phyloP scores from a whole-genome alignment of 306 rosid species.

The Geum urbanum region DNA sequence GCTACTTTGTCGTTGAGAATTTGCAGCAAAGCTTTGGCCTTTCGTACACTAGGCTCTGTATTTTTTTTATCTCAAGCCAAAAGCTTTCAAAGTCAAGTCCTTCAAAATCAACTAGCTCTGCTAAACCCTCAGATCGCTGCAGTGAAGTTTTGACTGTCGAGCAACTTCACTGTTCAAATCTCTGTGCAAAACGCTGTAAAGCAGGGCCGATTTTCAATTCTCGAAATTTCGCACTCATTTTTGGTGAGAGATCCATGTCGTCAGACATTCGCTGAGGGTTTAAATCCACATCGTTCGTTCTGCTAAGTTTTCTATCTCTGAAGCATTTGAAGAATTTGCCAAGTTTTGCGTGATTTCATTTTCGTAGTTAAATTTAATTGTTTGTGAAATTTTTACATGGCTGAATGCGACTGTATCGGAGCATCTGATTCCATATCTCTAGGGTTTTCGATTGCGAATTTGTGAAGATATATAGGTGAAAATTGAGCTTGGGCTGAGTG shows the following conservation, averaged over 20 bases:
- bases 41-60: slow-evolving; percentile 20
- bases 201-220: background rate
- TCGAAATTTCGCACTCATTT: background rate
- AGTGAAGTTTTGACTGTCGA: background rate
- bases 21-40: slow-evolving; percentile 33
- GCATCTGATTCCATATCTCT: slow-evolving; percentile 3
- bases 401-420: slow-evolving; percentile 20
- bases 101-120: background rate
- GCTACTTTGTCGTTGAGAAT: slow-evolving; percentile 28
- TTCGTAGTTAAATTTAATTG: background rate
- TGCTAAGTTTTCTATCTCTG: background rate
- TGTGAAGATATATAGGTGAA: slow-evolving; percentile 23
- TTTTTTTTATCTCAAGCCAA: background rate
- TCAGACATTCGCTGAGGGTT: slow-evolving; percentile 73
- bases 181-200: background rate
- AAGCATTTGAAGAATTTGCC: background rate
- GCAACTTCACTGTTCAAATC: background rate
- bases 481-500: slow-evolving; percentile 29
- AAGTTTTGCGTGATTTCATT: background rate
- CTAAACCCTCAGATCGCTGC: slow-evolving; percentile 14
- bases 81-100: slow-evolving; percentile 27
- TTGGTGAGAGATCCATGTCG: slow-evolving; percentile 56
- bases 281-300: background rate
- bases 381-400: slow-evolving; percentile 29
- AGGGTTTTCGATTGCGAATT: slow-evolving; percentile 14